Evolutionary conservation across 139 green algal species (phyloP), one percentile per base, ranked within the genome.

Genomic region (Raphidocelis subcapitata): DNA sequence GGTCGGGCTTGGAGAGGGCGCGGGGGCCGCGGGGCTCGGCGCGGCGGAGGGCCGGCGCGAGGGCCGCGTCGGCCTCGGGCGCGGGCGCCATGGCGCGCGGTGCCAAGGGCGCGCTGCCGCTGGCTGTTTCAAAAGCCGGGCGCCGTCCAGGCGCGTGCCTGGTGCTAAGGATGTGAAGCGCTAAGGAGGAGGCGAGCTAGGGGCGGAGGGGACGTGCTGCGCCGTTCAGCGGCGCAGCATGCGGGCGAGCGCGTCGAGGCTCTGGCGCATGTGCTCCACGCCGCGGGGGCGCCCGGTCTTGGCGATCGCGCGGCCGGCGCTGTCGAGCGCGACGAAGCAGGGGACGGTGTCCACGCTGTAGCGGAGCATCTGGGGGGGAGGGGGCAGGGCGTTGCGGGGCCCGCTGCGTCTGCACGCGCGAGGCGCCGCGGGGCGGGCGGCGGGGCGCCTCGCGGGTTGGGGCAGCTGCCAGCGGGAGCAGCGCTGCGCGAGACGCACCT

Each of bases 281-380:
- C 46, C 36, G 3, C 59, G 16, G 4, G 69, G 69, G 18, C 52
- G 32, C 1, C 69, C 69, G 36, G 57, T 76, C 5, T 68, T 67
- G 15, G 69, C 69, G 37, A 76, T 24, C 16, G 69, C 69, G 20
- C 56, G 16, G 31, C 69, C 69, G 55, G 44, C 24, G 35, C 3
- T 14, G 35, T 82, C 59, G 31, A 87, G 44, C 20, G 84, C 57
- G 31, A 87, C 73, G n/a, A 87, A 84, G 67, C 82, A 87, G 5
- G 82, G 82, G 29, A 87, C 74, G 1, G 62, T 67, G 18, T 87
- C 74, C 23, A 87, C 55, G 12, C 81, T 26, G 46, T 87, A 87
- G 3, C 33, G n/a, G 8, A 87, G 65, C 73, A 87, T 75, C 79
- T 84, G 66, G 65, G 66, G 16, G 26, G 80, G 51, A 61, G 14